Percentiles rank a stretch among this genome's conserved stretches.
phyloP scores from a whole-genome alignment of 2,329 filamentous ascomycete genomes.

The Colletotrichum sojae region DNA sequence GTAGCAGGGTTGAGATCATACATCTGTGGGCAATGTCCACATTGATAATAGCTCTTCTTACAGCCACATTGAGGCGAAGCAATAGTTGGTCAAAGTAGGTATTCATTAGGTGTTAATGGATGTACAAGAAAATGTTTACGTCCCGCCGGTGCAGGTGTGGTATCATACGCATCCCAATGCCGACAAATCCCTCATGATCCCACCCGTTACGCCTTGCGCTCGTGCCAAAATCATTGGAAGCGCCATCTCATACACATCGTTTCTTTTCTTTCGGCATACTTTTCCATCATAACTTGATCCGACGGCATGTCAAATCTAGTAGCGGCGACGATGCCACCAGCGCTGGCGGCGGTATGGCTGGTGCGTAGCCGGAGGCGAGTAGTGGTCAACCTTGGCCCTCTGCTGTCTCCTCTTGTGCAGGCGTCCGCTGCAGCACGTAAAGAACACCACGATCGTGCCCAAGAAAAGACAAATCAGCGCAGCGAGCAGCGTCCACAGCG shows the following conservation, averaged over 20 bases:
- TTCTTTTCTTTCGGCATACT: background rate
- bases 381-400: slow-evolving; percentile 47
- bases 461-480: slow-evolving; percentile 69
- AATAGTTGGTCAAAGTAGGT: no score
- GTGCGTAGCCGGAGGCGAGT: slow-evolving; percentile 42
- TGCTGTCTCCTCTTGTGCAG: slow-evolving; percentile 53
- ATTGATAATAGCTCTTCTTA: no score
- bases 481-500: slow-evolving; percentile 72
- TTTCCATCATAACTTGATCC: background rate
- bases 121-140: slow-evolving; percentile 17
- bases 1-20: no score
- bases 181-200: slow-evolving; percentile 5
- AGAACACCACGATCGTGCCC: slow-evolving; percentile 70
- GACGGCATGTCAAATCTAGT: slow-evolving; percentile 15
- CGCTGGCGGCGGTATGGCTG: slow-evolving; percentile 35
- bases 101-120: slow-evolving; percentile 21
- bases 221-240: background rate
- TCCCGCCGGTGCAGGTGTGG: slow-evolving; percentile 29
- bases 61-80: no score
- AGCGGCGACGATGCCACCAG: slow-evolving; percentile 41
- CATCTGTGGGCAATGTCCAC: no score
- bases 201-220: slow-evolving; percentile 11
- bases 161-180: slow-evolving; percentile 27
- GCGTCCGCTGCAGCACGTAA: slow-evolving; percentile 72
- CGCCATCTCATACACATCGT: slow-evolving; percentile 3